Conservation (phyloP, 2,329 filamentous ascomycete genomes). For the Pestalotiopsis sp. region DNA sequence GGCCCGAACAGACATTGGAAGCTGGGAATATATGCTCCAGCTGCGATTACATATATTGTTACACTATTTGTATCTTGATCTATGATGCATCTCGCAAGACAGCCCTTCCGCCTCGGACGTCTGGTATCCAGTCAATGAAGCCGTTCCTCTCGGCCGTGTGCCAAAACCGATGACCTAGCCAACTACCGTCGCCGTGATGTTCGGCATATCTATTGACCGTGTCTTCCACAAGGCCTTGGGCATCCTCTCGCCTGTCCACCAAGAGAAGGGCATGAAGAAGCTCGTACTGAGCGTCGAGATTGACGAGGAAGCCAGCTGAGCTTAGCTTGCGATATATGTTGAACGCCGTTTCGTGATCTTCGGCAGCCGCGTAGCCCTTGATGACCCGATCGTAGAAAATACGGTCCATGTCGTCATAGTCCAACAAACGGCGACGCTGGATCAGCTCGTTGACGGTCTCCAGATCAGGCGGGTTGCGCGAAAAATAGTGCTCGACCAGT, state of each 20-base stretch:
- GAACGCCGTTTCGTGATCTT: conserved; percentile 53
- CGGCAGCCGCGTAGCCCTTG: conserved; percentile 62
- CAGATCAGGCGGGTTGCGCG: conserved; percentile 59
- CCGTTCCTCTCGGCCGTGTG: conserved; percentile 15
- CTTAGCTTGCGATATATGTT: conserved; percentile 49
- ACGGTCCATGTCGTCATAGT: conserved; percentile 45
- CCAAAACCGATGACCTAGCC: conserved; percentile 30
- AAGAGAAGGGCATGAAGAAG: conserved; percentile 37
- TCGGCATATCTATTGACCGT: conserved; percentile 23
- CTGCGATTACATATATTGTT: too few relatives aligned
- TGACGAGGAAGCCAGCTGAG: conserved; percentile 41
- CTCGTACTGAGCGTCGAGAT: conserved; percentile 44
- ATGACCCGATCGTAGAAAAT: conserved; percentile 50
- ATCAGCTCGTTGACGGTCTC: conserved; percentile 63
- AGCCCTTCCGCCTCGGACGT: conserved; percentile 4
- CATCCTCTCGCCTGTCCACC: conserved; percentile 20
- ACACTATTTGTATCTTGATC: background rate
- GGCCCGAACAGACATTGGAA: too few relatives aligned
- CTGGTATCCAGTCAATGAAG: conserved; percentile 8
- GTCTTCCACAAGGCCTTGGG: conserved; percentile 24
- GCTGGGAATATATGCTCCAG: too few relatives aligned
- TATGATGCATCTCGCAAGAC: background rate
- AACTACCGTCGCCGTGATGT: conserved; percentile 20
- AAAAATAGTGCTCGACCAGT: conserved; percentile 69
- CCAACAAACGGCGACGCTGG: conserved; percentile 39